phyloP scores from a whole-genome alignment of 202 grass and related monocot species.

The Elaeis oleifera region DNA sequence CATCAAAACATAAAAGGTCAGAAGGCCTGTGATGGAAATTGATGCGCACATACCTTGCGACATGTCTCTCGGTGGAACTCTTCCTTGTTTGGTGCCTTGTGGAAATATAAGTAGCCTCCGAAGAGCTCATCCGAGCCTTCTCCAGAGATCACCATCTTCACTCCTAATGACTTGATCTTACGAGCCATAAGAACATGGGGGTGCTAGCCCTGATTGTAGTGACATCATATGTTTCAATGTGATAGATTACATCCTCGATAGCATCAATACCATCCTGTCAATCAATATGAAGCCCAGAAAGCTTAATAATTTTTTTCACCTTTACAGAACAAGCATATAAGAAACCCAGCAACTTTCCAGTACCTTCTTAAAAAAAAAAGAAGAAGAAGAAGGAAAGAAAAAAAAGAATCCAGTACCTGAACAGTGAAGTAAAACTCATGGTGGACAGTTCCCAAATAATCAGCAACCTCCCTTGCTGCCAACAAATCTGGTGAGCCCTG shows the following conservation, averaged over 20 bases:
- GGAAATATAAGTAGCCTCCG: conserved; percentile 95
- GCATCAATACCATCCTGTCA: conserved; percentile 89
- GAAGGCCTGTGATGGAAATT: not conserved
- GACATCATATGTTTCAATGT: conserved; percentile 90
- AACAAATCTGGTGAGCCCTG: conserved; percentile 88
- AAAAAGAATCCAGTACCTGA: conserved; percentile 37
- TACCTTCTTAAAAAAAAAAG: conserved; percentile 30
- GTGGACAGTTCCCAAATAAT: conserved; percentile 76
- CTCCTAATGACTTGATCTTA: conserved; percentile 90
- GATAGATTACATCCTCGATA: conserved; percentile 92
- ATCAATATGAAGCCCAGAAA: not conserved
- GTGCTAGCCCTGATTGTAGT: conserved; percentile 94
- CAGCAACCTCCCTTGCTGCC: conserved; percentile 71
- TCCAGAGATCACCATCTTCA: conserved; percentile 97
- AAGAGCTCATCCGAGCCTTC: conserved; percentile 94
- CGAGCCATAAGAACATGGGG: conserved; percentile 97
- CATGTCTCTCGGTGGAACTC: conserved; percentile 92
- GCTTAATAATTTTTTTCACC: conserved; percentile 1
- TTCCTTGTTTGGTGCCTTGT: conserved; percentile 93
- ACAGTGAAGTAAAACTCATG: conserved; percentile 96
- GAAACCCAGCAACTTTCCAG: not conserved
- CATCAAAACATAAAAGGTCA: conserved; percentile 1
- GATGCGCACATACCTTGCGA: conserved; percentile 46
- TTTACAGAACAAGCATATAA: not conserved
- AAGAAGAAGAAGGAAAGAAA: too few species aligned